Evolutionary conservation across 495 filamentous ascomycete genomes (phyloP).

Genomic region (Talaromyces thailandensis): DNA sequence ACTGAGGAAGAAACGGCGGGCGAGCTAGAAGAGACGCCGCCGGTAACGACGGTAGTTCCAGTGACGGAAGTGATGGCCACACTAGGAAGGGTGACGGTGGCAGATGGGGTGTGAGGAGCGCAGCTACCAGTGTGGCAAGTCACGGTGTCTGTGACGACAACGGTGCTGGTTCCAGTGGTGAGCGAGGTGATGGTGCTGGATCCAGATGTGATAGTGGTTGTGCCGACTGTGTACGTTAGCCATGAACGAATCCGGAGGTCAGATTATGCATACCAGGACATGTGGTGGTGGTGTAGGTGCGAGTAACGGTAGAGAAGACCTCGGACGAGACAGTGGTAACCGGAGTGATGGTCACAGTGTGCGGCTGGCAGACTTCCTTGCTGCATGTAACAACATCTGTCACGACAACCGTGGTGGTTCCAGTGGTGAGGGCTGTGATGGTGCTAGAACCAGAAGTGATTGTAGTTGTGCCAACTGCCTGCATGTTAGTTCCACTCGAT

Average conservation of each 20-base stretch:
- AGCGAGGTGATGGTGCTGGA: not conserved
- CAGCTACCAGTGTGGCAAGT: conserved; percentile 6
- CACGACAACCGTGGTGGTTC: conserved; percentile 1
- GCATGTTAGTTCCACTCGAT: not conserved
- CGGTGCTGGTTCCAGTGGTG: conserved; percentile 1
- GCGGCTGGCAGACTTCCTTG: conserved; percentile 1
- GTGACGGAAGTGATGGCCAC: not conserved
- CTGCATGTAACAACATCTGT: not conserved
- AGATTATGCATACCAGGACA: not conserved
- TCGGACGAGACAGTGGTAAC: not conserved
- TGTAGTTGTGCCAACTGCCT: conserved; percentile 1
- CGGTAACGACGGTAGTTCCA: not conserved
- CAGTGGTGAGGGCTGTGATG: not conserved
- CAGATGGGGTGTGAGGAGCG: conserved; percentile 1
- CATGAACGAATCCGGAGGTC: not conserved
- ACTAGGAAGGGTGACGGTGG: not conserved
- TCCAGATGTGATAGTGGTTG: conserved; percentile 3
- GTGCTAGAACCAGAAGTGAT: not conserved
- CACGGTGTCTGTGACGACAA: conserved; percentile 5
- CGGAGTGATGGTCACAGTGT: not conserved
- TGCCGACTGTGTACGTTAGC: not conserved
- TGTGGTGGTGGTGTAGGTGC: conserved; percentile 8
- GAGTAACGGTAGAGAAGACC: not conserved
- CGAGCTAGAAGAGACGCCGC: not conserved
- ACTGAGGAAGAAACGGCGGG: not conserved